A percentile compares a stretch with the other conserved stretches of the same genome.
Evolutionary conservation across 805 yeast genomes (phyloP).

Genomic region (Monosporozyma servazzii): DNA sequence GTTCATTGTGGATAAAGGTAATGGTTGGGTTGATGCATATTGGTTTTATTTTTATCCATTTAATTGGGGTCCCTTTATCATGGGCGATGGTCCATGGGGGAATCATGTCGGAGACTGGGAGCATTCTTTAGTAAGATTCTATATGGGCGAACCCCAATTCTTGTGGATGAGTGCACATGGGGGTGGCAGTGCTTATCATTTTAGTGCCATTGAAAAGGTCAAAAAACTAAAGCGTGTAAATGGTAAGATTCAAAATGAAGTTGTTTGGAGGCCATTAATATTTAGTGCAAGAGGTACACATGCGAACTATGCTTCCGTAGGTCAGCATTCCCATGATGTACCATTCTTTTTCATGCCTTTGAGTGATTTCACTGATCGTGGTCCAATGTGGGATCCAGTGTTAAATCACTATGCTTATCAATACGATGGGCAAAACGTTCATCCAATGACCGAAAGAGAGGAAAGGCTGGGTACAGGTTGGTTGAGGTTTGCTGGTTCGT

Average conservation of each 20-base stretch:
- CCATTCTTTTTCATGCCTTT: conserved; percentile 72
- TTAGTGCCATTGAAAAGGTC: conserved; percentile 53
- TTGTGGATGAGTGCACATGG: conserved; percentile 99
- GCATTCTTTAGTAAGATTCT: conserved; percentile 79
- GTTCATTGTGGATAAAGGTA: conserved; percentile 83
- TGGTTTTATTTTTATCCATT: conserved; percentile 96
- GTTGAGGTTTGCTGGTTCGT: conserved; percentile 71
- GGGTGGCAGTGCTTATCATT: conserved; percentile 86
- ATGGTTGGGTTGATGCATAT: conserved; percentile 89
- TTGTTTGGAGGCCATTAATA: conserved; percentile 53
- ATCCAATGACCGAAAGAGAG: conserved; percentile 30
- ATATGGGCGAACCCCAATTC: conserved; percentile 67
- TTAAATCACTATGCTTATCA: conserved; percentile 67
- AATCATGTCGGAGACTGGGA: conserved; percentile 99
- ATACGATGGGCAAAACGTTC: conserved; percentile 48
- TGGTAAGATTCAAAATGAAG: conserved; percentile 63
- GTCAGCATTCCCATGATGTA: conserved; percentile 90
- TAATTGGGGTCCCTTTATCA: conserved; percentile 90
- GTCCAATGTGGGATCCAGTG: conserved; percentile 91
- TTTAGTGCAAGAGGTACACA: conserved; percentile 95
- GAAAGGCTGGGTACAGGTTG: conserved; percentile 46
- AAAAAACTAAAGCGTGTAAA: conserved; percentile 73
- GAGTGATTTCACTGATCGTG: conserved; percentile 89
- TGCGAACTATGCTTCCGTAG: conserved; percentile 92
- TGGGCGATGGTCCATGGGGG: conserved; percentile 97